Percentiles rank a stretch among this genome's conserved stretches.
These are phyloP conservation scores for Ceriops zippeliana DNA, from an alignment of 345 rosid genomes.

Conservation along the genomic window DNA sequence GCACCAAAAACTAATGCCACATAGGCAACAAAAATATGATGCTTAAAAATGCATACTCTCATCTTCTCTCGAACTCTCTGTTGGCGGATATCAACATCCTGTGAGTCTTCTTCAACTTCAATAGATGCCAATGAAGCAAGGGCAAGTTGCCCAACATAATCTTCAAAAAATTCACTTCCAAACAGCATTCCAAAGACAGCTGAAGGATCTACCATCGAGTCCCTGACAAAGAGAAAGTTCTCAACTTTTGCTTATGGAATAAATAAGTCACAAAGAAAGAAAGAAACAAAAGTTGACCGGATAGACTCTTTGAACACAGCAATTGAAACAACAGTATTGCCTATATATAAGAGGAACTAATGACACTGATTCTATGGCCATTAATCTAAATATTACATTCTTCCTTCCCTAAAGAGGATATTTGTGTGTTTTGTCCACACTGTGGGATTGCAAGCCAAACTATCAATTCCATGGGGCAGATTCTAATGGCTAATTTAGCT, in stretches of 20 bases:
- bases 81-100: conserved; percentile 44
- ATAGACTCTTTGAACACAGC: background rate
- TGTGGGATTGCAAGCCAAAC: too few relatives aligned
- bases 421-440: too few relatives aligned
- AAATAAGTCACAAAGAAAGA: background rate
- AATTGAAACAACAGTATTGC: too few relatives aligned
- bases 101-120: conserved; percentile 51
- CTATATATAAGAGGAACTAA: too few relatives aligned
- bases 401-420: too few relatives aligned
- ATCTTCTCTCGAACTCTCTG: conserved; percentile 64
- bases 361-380: too few relatives aligned
- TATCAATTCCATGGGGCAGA: too few relatives aligned
- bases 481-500: too few relatives aligned
- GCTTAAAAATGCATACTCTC: conserved; percentile 36
- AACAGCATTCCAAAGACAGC: conserved; percentile 96
- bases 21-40: background rate
- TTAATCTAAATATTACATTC: too few relatives aligned
- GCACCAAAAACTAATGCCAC: background rate
- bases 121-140: conserved; percentile 56
- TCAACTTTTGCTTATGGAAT: conserved; percentile 1
- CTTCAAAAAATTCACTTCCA: conserved; percentile 89
- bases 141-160: conserved; percentile 84
- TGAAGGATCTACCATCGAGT: conserved; percentile 81
- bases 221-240: conserved; percentile 41
- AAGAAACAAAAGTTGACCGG: background rate